These are phyloP conservation scores for Mitragyna speciosa DNA, from an alignment of 257 asterid species.

Conservation along the genomic window DNA sequence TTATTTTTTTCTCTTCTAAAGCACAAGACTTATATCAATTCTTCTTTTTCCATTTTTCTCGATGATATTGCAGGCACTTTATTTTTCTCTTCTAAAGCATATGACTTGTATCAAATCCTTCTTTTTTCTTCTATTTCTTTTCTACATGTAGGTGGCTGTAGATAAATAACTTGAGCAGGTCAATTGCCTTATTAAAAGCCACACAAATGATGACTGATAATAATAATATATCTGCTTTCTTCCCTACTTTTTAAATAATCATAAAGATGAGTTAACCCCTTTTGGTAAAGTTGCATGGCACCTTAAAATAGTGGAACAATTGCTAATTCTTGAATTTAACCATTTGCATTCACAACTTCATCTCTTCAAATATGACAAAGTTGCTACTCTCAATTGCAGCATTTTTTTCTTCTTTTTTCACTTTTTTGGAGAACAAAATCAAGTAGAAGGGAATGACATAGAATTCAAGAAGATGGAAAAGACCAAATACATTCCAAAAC, in stretches of 20 bases:
- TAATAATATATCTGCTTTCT: not conserved
- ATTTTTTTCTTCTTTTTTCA: not conserved
- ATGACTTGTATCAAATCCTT: not conserved
- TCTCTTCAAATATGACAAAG: not conserved
- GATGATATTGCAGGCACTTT: not conserved
- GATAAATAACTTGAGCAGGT: not conserved
- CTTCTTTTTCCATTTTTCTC: no score
- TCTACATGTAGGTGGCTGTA: not conserved
- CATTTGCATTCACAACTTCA: not conserved
- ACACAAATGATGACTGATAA: not conserved
- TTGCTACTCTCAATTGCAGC: not conserved
- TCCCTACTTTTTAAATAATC: not conserved
- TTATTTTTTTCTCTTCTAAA: not conserved
- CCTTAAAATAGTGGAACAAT: not conserved
- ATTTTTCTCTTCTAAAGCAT: not conserved
- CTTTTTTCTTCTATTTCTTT: not conserved
- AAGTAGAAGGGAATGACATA: no score
- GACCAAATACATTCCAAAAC: no score
- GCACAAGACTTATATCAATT: not conserved
- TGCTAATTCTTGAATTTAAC: not conserved
- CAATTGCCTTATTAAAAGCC: not conserved
- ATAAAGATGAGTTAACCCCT: not conserved
- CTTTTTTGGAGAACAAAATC: not conserved
- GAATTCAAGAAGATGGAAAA: not conserved
- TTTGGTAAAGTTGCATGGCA: not conserved